phyloP scores from a whole-genome alignment of 2,329 filamentous ascomycete species.

The Epichloe elymi region DNA sequence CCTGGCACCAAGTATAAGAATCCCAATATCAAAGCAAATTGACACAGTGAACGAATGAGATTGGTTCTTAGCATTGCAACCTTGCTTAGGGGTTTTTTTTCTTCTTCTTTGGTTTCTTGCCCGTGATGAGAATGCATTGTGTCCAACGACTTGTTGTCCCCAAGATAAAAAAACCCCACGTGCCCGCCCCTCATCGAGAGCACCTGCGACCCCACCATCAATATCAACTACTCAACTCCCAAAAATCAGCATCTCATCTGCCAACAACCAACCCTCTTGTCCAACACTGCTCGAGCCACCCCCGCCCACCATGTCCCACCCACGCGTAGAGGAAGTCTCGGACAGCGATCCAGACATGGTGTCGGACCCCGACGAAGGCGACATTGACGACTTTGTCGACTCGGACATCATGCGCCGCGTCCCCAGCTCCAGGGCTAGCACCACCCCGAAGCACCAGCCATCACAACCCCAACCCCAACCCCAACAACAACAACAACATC shows the following conservation, averaged over 20 bases:
- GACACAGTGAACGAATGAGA: background rate
- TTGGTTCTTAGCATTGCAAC: too few species aligned
- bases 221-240: background rate
- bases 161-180: too few species aligned
- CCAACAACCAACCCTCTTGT: background rate
- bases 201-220: too few species aligned
- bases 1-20: constrained; percentile 40
- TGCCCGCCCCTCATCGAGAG: too few species aligned
- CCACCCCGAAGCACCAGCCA: background rate
- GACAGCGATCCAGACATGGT: constrained; percentile 53
- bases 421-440: constrained; percentile 8
- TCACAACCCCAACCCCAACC: background rate
- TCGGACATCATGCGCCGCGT: constrained; percentile 40
- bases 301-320: constrained; percentile 54
- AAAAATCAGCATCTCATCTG: background rate
- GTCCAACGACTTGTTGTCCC: too few species aligned
- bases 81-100: too few species aligned
- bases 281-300: background rate
- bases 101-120: too few species aligned
- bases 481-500: background rate
- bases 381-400: constrained; percentile 54
- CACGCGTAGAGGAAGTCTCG: constrained; percentile 83
- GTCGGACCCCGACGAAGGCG: constrained; percentile 78
- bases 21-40: constrained; percentile 20
- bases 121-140: too few species aligned